These are phyloP conservation scores for Stylosanthes scabra DNA, from an alignment of 331 rosid species.

Conservation along the genomic window DNA sequence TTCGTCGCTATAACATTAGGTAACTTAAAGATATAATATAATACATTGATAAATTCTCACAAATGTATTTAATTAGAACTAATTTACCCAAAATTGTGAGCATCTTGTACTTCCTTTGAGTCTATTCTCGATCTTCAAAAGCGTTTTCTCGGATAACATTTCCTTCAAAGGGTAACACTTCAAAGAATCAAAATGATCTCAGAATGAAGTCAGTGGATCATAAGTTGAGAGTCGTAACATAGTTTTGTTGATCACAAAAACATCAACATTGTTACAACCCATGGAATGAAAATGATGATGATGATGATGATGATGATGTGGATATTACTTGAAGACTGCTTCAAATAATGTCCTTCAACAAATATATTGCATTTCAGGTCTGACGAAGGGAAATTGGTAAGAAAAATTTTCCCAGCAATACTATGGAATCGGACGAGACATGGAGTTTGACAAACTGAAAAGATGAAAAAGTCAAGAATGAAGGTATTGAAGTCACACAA, in stretches of 20 bases:
- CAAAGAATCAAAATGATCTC: constrained; percentile 19
- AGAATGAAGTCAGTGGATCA: constrained; percentile 4
- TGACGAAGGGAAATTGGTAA: background rate
- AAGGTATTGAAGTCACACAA: no score
- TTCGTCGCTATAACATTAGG: no score
- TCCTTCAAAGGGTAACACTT: background rate
- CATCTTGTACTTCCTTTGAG: no score
- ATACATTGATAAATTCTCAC: no score
- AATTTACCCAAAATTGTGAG: no score
- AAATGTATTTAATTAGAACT: no score
- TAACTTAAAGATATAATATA: no score
- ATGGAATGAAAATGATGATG: no score
- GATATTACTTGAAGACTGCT: constrained; percentile 9
- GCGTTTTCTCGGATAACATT: constrained; percentile 46
- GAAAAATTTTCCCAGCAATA: background rate
- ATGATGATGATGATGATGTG: constrained; percentile 4
- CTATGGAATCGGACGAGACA: no score
- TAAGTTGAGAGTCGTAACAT: background rate
- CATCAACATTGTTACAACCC: background rate
- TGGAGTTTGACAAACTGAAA: no score
- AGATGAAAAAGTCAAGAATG: no score
- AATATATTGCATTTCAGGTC: constrained; percentile 7
- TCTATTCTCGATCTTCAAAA: no score
- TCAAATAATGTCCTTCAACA: constrained; percentile 4
- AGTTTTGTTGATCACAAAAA: background rate